A percentile compares a stretch with the other conserved stretches of the same genome.
Conservation (phyloP, 352 stramenopile species). For the Blastocystis sp. region DNA sequence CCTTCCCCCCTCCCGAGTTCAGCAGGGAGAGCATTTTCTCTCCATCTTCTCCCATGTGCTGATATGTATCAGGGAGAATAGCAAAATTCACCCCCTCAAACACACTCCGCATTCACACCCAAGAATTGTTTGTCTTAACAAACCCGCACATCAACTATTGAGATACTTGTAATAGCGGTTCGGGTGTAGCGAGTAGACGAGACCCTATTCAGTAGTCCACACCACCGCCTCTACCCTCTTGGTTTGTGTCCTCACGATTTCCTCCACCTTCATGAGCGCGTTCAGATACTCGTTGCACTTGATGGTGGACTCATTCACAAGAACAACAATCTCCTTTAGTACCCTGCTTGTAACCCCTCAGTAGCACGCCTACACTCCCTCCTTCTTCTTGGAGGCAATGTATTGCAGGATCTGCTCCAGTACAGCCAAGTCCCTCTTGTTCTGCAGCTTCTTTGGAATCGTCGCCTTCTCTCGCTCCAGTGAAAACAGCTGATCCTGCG, state of each 20-base stretch:
- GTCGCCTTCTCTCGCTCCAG: conserved; percentile 33
- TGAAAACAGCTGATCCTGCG: conserved; percentile 36
- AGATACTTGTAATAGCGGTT: background rate
- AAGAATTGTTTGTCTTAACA: background rate
- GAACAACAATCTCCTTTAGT: conserved; percentile 41
- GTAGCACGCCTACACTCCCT: conserved; percentile 3
- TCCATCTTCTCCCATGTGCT: background rate
- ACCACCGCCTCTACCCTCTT: background rate
- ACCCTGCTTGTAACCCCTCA: background rate
- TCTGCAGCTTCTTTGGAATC: conserved; percentile 26
- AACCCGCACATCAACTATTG: background rate
- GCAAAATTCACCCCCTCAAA: background rate
- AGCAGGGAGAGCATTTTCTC: background rate
- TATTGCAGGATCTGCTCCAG: conserved; percentile 34
- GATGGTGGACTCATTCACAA: conserved; percentile 44
- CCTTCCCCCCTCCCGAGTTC: background rate
- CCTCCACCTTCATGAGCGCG: conserved; percentile 38
- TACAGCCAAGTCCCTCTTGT: background rate
- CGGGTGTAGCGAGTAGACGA: conserved; percentile 10
- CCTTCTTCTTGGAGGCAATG: conserved; percentile 55
- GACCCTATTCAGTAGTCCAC: background rate
- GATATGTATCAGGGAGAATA: background rate
- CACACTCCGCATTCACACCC: background rate
- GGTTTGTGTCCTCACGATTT: conserved; percentile 35
- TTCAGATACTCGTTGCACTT: conserved; percentile 53